Evolutionary conservation across 192 early-diverging fungal species (phyloP).

Genomic region (Endogone sp.): DNA sequence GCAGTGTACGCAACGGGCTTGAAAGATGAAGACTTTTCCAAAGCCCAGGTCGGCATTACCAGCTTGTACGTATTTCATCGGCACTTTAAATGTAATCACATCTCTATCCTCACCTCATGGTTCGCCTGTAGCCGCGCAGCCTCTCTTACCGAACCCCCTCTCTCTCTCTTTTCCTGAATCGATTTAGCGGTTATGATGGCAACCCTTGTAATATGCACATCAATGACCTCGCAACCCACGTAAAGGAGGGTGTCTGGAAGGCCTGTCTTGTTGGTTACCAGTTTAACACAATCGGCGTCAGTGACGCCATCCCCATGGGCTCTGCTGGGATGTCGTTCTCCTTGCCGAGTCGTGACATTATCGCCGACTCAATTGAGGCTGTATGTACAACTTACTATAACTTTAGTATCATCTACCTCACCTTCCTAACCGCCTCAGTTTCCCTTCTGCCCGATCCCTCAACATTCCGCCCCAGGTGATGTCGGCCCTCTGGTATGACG

Average conservation of each 20-base stretch:
- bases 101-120: no score
- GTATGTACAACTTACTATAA: no score
- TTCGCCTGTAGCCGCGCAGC: no score
- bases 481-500: constrained; percentile 97
- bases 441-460: no score
- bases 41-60: constrained; percentile 93
- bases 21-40: constrained; percentile 70
- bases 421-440: no score
- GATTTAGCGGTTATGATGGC: constrained; percentile 86
- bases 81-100: no score
- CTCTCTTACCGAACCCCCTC: no score
- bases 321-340: constrained; percentile 94
- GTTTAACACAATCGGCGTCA: constrained; percentile 98
- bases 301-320: constrained; percentile 97
- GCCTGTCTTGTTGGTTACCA: constrained; percentile 89
- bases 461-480: constrained; percentile 69
- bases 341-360: constrained; percentile 93
- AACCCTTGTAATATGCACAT: constrained; percentile 99
- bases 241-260: constrained; percentile 89
- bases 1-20: constrained; percentile 91
- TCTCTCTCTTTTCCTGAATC: not conserved
- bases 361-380: constrained; percentile 98
- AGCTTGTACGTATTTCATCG: constrained; percentile 74
- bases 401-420: no score
- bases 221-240: constrained; percentile 75